Conservation (phyloP, 2,329 filamentous ascomycete species). For the Phaeosphaeria sp. region DNA sequence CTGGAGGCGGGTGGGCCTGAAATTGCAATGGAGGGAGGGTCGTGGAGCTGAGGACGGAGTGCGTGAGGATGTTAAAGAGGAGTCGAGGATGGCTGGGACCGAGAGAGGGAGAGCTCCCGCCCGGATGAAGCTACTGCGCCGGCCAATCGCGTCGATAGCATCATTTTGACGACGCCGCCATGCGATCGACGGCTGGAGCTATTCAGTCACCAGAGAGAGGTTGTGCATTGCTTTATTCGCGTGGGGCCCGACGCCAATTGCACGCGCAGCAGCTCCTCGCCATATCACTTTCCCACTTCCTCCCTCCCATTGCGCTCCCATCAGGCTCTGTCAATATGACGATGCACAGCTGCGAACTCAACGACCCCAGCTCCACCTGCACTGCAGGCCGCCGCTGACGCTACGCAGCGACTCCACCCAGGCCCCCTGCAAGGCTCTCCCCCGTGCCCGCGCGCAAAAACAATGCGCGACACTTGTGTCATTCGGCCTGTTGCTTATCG, state of each 20-base stretch:
- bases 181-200: slow-evolving; percentile 4
- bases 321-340: background rate
- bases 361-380: background rate
- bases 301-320: too few species aligned
- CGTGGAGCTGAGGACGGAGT: slow-evolving; percentile 1
- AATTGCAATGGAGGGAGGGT: slow-evolving; percentile 1
- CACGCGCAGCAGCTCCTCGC: background rate
- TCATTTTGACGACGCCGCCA: slow-evolving; percentile 5
- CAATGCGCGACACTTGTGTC: slow-evolving; percentile 20
- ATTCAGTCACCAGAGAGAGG: background rate
- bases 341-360: background rate
- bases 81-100: slow-evolving; percentile 7
- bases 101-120: slow-evolving; percentile 2
- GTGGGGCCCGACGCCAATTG: background rate
- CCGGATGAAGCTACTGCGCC: slow-evolving; percentile 5
- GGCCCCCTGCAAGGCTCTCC: slow-evolving; percentile 16
- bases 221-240: background rate
- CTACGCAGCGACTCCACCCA: slow-evolving; percentile 24
- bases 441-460: slow-evolving; percentile 7
- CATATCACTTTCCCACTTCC: background rate
- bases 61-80: slow-evolving; percentile 14
- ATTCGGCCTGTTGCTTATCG: slow-evolving; percentile 29
- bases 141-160: slow-evolving; percentile 5
- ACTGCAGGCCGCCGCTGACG: slow-evolving; percentile 25
- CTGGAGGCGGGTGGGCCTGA: slow-evolving; percentile 23